Evolutionary conservation across 2,329 filamentous ascomycete species (phyloP).

Genomic region (Hyphodiscus sp.): DNA sequence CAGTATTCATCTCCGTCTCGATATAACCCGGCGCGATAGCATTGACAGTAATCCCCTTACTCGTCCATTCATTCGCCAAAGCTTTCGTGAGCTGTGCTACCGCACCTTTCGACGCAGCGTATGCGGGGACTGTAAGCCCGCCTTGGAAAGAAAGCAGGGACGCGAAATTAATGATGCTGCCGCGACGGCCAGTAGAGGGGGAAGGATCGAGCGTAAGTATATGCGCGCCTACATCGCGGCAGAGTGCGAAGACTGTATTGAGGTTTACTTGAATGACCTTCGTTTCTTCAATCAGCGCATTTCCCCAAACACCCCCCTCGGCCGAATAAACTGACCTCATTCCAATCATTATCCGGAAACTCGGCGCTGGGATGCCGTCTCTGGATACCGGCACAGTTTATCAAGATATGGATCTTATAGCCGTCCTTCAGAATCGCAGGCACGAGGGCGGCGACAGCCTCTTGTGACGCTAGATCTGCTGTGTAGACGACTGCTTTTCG

Average conservation of each 20-base stretch:
- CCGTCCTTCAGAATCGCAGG: conserved; percentile 51
- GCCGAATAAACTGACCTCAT: conserved; percentile 60
- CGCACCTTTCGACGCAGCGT: conserved; percentile 79
- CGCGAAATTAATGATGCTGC: conserved; percentile 78
- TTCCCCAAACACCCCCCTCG: not conserved
- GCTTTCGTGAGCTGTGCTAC: conserved; percentile 62
- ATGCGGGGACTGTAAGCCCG: conserved; percentile 81
- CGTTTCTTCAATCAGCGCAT: conserved; percentile 17
- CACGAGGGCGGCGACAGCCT: conserved; percentile 54
- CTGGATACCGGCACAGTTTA: conserved; percentile 40
- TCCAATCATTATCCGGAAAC: conserved; percentile 34
- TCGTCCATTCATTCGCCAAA: conserved; percentile 79
- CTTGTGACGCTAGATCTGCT: conserved; percentile 58
- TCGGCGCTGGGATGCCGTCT: conserved; percentile 32
- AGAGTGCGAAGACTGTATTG: conserved; percentile 70
- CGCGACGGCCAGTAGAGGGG: conserved; percentile 67
- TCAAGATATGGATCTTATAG: conserved; percentile 36
- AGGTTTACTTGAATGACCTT: conserved; percentile 77
- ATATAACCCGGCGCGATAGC: conserved; percentile 88
- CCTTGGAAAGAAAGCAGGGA: conserved; percentile 86
- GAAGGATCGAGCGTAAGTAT: conserved; percentile 56
- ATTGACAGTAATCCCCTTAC: conserved; percentile 76
- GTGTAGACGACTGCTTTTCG: conserved; percentile 62
- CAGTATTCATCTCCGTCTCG: conserved; percentile 89
- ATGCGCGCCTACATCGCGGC: conserved; percentile 71